Base-by-base conservation (phyloP, 2,329 filamentous ascomycete species). In the Paraconiothyrium sp. region DNA sequence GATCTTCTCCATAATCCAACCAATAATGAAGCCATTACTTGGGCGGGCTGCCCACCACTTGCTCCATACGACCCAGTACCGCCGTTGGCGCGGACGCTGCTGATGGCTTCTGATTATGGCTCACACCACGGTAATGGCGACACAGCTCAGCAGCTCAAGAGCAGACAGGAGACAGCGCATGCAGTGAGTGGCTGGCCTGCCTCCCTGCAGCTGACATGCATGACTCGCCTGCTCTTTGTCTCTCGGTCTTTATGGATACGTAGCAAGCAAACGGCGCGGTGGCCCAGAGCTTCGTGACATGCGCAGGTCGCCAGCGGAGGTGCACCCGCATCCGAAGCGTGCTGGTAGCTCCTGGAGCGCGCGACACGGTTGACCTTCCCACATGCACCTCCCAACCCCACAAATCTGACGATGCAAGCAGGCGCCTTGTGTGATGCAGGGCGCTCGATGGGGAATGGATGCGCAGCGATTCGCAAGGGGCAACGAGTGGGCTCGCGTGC, bases 321-420 rank as follows among this genome's bases (percentile, higher is more conserved):
- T 20, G 30, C 67, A 69, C 68, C 72, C 59, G 69, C 70, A 71
- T 75, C 74, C 74, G 72, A 61, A 54, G 66, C 62, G 66, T 66
- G 66, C 20, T 46, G 43, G 20, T 46, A 13, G 43, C 43, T 20
- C 16, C 16, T 41, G 9, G 39, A 4, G 16, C 16, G 39, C 39
- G 39, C 20, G 20, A 5, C 43, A 20, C 43, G 43, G n/a, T 20
- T 22, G 43, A 72, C 66, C 60, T 69, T 66, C 65, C 63, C 63
- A 47, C 39, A 41, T n/a, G 7, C n/a, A 7, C 7, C 6, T 41
- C 16, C 27, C 27, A 30, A 66, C 72, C 71, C 74, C 73, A 75
- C 72, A 72, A 76, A 69, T 71, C 72, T 76, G 75, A 76, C 74
- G 73, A 67, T 70, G 67, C 68, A 66, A 66, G 64, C 66, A 65